Evolutionary conservation across 164 flowering plant species (phyloP).

Genomic region (Macadamia tetraphylla): DNA sequence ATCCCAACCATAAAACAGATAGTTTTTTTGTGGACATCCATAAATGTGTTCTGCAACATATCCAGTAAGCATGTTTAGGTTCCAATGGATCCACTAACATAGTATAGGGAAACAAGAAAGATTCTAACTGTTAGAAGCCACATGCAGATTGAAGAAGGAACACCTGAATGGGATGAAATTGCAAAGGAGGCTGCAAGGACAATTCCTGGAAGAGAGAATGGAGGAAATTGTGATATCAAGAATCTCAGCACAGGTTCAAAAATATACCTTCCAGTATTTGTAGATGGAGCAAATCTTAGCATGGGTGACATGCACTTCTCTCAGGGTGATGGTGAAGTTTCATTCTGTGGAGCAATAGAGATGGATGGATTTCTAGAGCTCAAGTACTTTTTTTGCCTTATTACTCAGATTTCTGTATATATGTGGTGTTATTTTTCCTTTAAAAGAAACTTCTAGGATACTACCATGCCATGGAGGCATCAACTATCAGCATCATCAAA

Average conservation of each 20-base stretch:
- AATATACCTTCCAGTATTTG: slow-evolving; percentile 86
- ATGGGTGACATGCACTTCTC: slow-evolving; percentile 98
- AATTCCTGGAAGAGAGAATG: slow-evolving; percentile 94
- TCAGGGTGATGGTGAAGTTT: slow-evolving; percentile 95
- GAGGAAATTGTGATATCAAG: slow-evolving; percentile 95
- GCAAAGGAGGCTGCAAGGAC: slow-evolving; percentile 91
- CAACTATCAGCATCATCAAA: no score
- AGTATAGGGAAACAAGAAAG: no score
- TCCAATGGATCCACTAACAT: no score
- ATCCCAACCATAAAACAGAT: not conserved
- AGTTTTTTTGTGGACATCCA: no score
- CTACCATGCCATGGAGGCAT: no score
- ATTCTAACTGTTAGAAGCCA: slow-evolving; percentile 2
- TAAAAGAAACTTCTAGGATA: no score
- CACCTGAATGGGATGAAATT: slow-evolving; percentile 76
- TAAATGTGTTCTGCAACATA: no score
- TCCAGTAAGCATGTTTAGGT: not conserved
- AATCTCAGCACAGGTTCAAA: slow-evolving; percentile 92
- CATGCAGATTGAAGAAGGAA: slow-evolving; percentile 57
- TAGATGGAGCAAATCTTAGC: slow-evolving; percentile 87
- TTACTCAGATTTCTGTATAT: not conserved
- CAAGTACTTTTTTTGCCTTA: slow-evolving; percentile 42
- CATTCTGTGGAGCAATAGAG: slow-evolving; percentile 98
- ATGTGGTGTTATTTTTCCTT: no score
- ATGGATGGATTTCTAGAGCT: slow-evolving; percentile 97